Conservation (phyloP, 2,329 filamentous ascomycete species). For the Xylariaceae sp. region DNA sequence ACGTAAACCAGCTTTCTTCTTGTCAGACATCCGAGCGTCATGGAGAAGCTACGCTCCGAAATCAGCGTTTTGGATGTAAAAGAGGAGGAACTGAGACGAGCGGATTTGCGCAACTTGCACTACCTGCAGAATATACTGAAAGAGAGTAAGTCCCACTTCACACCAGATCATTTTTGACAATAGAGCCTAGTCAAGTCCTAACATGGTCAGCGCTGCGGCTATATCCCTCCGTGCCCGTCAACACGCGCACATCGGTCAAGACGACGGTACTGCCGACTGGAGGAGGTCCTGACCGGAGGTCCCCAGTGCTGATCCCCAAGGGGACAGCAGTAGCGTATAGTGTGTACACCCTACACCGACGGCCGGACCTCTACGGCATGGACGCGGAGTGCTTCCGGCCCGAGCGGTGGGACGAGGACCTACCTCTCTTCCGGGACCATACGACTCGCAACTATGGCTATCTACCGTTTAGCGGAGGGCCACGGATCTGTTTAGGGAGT, state of each 20-base stretch:
- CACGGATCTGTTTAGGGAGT: conserved; percentile 37
- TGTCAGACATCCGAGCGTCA: conserved; percentile 31
- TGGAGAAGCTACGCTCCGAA: conserved; percentile 34
- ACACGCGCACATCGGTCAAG: conserved; percentile 30
- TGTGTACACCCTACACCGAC: conserved; percentile 53
- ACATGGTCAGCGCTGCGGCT: conserved; percentile 31
- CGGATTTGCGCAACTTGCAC: conserved; percentile 28
- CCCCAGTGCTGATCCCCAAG: conserved; percentile 39
- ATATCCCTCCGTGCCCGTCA: conserved; percentile 38
- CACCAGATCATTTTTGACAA: not conserved
- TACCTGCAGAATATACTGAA: conserved; percentile 36
- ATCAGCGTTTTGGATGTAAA: conserved; percentile 27
- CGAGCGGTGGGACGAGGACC: conserved; percentile 50
- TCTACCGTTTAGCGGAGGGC: conserved; percentile 37
- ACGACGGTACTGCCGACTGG: conserved; percentile 36
- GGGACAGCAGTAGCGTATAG: conserved; percentile 51
- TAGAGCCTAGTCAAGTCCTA: conserved; percentile 4
- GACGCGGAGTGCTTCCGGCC: conserved; percentile 54
- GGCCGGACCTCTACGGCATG: conserved; percentile 46
- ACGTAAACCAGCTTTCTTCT: conserved; percentile 36
- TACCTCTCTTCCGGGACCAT: conserved; percentile 29
- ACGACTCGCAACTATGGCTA: conserved; percentile 34
- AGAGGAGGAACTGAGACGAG: conserved; percentile 24
- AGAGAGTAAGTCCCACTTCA: conserved; percentile 31
- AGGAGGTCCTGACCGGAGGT: conserved; percentile 34